These are phyloP conservation scores for Planoprotostelium fungivorum DNA, from an alignment of 78 protist genomes.

Conservation along the genomic window DNA sequence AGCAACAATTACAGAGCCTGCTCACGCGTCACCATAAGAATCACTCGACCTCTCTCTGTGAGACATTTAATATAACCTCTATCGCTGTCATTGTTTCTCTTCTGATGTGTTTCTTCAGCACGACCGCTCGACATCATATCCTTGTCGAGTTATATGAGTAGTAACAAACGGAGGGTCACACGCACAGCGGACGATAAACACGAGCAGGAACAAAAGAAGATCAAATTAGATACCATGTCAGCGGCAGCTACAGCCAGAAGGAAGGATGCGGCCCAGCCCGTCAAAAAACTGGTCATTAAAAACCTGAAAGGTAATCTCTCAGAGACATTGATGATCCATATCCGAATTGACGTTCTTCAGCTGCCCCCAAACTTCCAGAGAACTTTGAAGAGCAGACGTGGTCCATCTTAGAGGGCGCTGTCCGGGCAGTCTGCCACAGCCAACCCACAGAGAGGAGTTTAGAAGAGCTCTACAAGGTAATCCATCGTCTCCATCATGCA, in stretches of 20 bases:
- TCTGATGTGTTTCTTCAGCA: too few species aligned
- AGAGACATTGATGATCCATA: neutral
- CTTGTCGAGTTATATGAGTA: too few species aligned
- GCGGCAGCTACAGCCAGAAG: neutral
- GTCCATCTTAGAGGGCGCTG: conserved; percentile 25
- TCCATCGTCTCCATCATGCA: neutral
- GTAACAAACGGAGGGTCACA: too few species aligned
- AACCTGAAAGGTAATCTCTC: conserved; percentile 16
- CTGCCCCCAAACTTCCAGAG: conserved; percentile 19
- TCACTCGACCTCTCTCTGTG: too few species aligned
- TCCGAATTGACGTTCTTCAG: neutral
- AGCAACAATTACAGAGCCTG: too few species aligned
- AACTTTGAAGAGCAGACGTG: conserved; percentile 37
- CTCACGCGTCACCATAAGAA: too few species aligned
- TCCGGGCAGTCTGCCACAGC: conserved; percentile 12
- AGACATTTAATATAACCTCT: too few species aligned
- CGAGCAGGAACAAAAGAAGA: too few species aligned
- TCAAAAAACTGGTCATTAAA: conserved; percentile 43
- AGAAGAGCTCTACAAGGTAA: conserved; percentile 47
- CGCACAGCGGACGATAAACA: too few species aligned
- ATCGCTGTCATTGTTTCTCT: too few species aligned
- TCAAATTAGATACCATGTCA: too few species aligned
- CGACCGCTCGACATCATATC: too few species aligned
- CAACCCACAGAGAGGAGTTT: conserved; percentile 12
- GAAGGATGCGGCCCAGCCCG: neutral